Evolutionary conservation across 805 yeast genomes (phyloP).

Genomic region (Cyberlindnera xishuangbannaensis): DNA sequence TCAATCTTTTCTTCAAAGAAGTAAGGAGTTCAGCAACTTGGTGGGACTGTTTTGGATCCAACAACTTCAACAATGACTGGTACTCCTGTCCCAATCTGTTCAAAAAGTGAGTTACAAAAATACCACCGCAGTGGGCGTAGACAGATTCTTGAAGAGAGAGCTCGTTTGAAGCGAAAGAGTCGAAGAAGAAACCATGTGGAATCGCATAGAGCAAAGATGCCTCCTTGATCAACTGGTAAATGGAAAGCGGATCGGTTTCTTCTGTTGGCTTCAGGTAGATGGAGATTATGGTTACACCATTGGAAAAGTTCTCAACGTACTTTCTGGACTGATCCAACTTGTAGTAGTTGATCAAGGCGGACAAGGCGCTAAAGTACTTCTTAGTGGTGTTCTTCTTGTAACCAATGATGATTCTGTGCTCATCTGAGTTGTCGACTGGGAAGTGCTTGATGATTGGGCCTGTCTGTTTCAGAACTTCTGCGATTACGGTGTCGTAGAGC

Average conservation of each 20-base stretch:
- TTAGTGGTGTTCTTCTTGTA: conserved; percentile 80
- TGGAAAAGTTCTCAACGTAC: conserved; percentile 90
- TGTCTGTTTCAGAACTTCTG: conserved; percentile 53
- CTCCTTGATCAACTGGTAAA: conserved; percentile 88
- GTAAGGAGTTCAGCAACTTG: conserved; percentile 68
- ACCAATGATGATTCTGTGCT: conserved; percentile 84
- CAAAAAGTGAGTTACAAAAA: conserved; percentile 89
- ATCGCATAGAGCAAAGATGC: conserved; percentile 88
- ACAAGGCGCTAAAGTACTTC: conserved; percentile 80
- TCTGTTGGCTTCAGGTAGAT: conserved; percentile 68
- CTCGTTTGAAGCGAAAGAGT: conserved; percentile 63
- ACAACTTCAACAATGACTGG: conserved; percentile 55
- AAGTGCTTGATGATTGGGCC: conserved; percentile 93
- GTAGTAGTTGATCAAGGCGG: conserved; percentile 84
- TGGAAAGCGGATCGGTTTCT: conserved; percentile 54
- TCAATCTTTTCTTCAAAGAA: conserved; percentile 79
- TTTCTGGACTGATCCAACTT: conserved; percentile 79
- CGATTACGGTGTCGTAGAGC: conserved; percentile 67
- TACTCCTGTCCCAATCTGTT: conserved; percentile 93
- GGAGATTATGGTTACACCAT: conserved; percentile 82
- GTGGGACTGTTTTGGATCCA: conserved; percentile 55
- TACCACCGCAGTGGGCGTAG: conserved; percentile 90
- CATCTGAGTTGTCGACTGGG: conserved; percentile 73
- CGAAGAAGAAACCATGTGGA: conserved; percentile 79
- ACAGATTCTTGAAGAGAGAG: conserved; percentile 91